Base-by-base conservation (phyloP, 108 stramenopile genomes). In the Nitzschia sp. region DNA sequence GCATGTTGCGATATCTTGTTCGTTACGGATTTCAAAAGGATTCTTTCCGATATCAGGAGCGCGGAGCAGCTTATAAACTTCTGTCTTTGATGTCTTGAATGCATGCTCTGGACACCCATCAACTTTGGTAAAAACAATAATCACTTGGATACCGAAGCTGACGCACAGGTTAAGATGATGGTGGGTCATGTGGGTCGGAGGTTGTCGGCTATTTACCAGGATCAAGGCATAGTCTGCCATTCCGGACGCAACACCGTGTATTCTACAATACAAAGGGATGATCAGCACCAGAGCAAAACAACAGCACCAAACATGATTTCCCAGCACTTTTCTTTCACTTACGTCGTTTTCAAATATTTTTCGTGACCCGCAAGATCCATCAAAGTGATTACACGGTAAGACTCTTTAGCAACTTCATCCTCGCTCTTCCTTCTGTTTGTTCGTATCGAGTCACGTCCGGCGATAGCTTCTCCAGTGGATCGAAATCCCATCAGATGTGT, bases 301-400 rank as follows among this genome's bases (percentile, higher is more conserved):
- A 17, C 28, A 26, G 11, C 29, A 57, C 61, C 13, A 63, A 30
- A 13, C 19, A 30, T 38, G 46, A 31, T n/a, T n/a, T n/a, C n/a
- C n/a, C n/a, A n/a, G 23, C 48, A 66, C 47, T 44, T 15, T 53
- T n/a, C n/a, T n/a, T 0, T 16, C 3, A 81, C 80, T 53, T 68
- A 82, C 53, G 99, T 98, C 17, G 99, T 98, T 71, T 99, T 99
- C 55, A 99, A 78, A 71, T 98, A 99, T 70, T 97, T 96, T 70
- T 99, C 98, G 73, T 99, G 99, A 2, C 99, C 99, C 35, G 97
- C 98, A 50, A 99, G 73, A 74, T 99, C 99, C 84, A 98, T 97
- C 31, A 99, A 69, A 19, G 96, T 98, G 45, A 97, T 68, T 58
- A 91, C 77, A 11, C 94, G 78, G 38, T 91, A 91, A 34, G 90